Conservation (phyloP, 306 rosid genomes). For the Comarum palustre region DNA sequence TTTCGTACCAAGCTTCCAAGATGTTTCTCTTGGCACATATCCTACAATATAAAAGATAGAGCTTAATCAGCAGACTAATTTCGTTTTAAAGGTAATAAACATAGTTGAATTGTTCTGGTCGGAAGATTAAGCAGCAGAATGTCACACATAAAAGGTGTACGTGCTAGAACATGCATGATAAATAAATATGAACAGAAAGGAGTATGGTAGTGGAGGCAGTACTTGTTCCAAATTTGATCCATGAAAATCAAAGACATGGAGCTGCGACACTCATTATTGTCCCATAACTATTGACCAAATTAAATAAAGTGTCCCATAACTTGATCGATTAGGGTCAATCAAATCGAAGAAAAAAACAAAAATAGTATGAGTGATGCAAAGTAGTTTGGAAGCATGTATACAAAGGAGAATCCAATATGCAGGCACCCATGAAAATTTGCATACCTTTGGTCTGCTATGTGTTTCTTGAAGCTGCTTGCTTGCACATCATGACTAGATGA, state of each 20-base stretch:
- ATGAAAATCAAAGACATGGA: neutral
- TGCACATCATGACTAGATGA: constrained; percentile 34
- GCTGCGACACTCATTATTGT: neutral
- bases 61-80: neutral
- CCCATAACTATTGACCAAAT: too few relatives aligned
- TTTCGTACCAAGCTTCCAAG: constrained; percentile 2
- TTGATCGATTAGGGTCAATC: neutral
- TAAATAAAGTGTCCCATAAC: constrained; percentile 5
- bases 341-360: neutral
- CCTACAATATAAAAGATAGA: neutral
- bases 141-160: neutral
- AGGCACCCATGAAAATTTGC: constrained; percentile 13
- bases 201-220: neutral
- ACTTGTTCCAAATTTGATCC: constrained; percentile 1
- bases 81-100: neutral
- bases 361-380: neutral
- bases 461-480: neutral
- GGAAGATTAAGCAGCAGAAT: neutral
- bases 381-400: neutral
- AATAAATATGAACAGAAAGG: neutral
- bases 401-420: constrained; percentile 22
- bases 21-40: neutral
- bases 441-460: constrained; percentile 7
- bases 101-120: neutral
- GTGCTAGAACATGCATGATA: constrained; percentile 5